Evolutionary conservation across 2,329 filamentous ascomycete genomes (phyloP).

Genomic region (Pyrenochaeta sp.): DNA sequence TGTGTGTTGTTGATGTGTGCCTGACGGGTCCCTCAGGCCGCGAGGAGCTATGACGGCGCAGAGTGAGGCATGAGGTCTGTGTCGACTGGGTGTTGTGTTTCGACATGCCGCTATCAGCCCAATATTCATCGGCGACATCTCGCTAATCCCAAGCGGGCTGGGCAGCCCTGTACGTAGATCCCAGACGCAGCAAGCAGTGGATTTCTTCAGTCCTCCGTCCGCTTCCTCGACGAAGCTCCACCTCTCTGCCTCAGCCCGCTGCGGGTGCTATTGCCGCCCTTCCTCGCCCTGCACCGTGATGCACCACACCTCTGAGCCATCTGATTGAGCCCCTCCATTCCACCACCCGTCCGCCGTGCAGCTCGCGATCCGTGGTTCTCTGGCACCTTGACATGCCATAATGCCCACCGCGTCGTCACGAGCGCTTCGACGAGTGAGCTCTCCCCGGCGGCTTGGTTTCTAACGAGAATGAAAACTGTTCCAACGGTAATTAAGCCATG

Average conservation of each 20-base stretch:
- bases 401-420: conserved; percentile 51
- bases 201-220: conserved; percentile 44
- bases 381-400: conserved; percentile 48
- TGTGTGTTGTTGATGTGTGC: not conserved
- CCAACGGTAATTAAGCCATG: conserved; percentile 51
- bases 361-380: conserved; percentile 34
- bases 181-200: conserved; percentile 42
- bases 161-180: conserved; percentile 44
- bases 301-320: conserved; percentile 24
- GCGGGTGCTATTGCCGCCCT: conserved; percentile 34
- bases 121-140: conserved; percentile 42
- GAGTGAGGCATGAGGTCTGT: conserved; percentile 39
- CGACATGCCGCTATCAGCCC: conserved; percentile 44
- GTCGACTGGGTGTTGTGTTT: conserved; percentile 41
- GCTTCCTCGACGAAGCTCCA: conserved; percentile 41
- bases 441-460: conserved; percentile 46
- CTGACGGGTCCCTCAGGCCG: not conserved
- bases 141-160: conserved; percentile 41
- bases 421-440: conserved; percentile 49
- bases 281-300: conserved; percentile 32
- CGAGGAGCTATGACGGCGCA: conserved; percentile 28
- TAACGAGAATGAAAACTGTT: conserved; percentile 57
- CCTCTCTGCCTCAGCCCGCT: conserved; percentile 37
- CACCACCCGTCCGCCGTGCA: conserved; percentile 30
- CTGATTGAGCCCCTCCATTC: conserved; percentile 34